These are phyloP conservation scores for Aspergillus carbonarius DNA, from an alignment of 2,329 filamentous ascomycete species.

Conservation along the genomic window DNA sequence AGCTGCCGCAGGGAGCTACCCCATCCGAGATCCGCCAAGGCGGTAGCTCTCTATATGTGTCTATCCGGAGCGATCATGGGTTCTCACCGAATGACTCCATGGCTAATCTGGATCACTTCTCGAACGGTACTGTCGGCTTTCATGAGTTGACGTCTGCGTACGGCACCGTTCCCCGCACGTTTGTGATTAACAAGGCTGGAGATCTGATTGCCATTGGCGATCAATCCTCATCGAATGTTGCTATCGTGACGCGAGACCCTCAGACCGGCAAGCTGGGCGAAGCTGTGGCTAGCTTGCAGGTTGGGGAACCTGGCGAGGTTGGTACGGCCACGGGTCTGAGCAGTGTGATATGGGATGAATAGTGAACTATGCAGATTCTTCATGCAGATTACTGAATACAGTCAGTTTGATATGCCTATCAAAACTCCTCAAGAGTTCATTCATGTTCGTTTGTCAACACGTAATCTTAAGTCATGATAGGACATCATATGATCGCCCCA, in stretches of 20 bases:
- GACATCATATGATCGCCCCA: no score
- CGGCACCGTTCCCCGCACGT: constrained; percentile 66
- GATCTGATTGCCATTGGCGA: constrained; percentile 65
- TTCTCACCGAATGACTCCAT: constrained; percentile 33
- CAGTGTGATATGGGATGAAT: constrained; percentile 38
- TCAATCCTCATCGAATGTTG: constrained; percentile 61
- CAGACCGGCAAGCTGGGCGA: constrained; percentile 58
- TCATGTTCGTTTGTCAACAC: no score
- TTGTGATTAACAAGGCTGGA: constrained; percentile 65
- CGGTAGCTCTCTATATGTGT: constrained; percentile 30
- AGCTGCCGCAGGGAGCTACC: constrained; percentile 28
- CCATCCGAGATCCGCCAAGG: constrained; percentile 28
- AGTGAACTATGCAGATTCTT: not conserved
- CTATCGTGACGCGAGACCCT: constrained; percentile 61
- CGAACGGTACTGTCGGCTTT: constrained; percentile 61
- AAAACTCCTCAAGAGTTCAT: no score
- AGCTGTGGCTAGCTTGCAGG: constrained; percentile 29
- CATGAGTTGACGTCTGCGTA: constrained; percentile 62
- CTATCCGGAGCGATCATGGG: constrained; percentile 31
- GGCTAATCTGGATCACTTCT: constrained; percentile 35
- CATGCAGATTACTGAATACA: no score
- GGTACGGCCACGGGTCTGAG: constrained; percentile 32
- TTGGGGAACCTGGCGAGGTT: constrained; percentile 30
- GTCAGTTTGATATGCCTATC: no score
- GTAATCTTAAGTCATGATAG: no score